These are phyloP conservation scores for Penicillium paradoxum DNA, from an alignment of 495 filamentous ascomycete genomes.

Conservation along the genomic window DNA sequence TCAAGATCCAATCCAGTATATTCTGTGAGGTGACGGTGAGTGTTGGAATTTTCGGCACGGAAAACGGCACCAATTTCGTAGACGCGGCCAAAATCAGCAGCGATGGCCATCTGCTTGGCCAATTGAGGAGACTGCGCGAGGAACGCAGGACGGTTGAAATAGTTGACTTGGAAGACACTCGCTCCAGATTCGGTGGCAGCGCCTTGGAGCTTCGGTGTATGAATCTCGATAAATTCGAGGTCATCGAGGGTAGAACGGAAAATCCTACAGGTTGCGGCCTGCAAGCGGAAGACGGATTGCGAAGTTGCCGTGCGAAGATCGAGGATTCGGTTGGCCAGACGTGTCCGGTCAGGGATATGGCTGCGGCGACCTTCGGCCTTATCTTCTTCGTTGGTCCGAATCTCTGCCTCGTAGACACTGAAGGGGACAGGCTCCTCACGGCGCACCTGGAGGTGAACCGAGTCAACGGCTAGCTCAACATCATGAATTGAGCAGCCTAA, in stretches of 20 bases:
- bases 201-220: constrained; percentile 82
- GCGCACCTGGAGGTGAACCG: constrained; percentile 50
- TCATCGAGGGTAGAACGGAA: constrained; percentile 71
- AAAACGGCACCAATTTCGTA: constrained; percentile 89
- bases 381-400: constrained; percentile 43
- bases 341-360: constrained; percentile 66
- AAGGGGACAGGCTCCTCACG: constrained; percentile 57
- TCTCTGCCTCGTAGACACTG: constrained; percentile 60
- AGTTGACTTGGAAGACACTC: constrained; percentile 83
- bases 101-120: constrained; percentile 92
- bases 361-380: constrained; percentile 40
- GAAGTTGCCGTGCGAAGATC: constrained; percentile 82
- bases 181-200: constrained; percentile 86
- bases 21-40: constrained; percentile 90
- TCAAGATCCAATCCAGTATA: constrained; percentile 94
- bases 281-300: constrained; percentile 79
- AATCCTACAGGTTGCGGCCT: constrained; percentile 66
- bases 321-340: constrained; percentile 77
- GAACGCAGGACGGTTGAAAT: constrained; percentile 78
- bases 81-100: constrained; percentile 80
- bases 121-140: constrained; percentile 89
- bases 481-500: constrained; percentile 54
- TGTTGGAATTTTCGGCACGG: constrained; percentile 91
- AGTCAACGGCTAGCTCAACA: constrained; percentile 44
- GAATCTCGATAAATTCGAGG: constrained; percentile 78